These are phyloP conservation scores for Imleria badia DNA, from an alignment of 768 basidiomycete species.

Conservation along the genomic window DNA sequence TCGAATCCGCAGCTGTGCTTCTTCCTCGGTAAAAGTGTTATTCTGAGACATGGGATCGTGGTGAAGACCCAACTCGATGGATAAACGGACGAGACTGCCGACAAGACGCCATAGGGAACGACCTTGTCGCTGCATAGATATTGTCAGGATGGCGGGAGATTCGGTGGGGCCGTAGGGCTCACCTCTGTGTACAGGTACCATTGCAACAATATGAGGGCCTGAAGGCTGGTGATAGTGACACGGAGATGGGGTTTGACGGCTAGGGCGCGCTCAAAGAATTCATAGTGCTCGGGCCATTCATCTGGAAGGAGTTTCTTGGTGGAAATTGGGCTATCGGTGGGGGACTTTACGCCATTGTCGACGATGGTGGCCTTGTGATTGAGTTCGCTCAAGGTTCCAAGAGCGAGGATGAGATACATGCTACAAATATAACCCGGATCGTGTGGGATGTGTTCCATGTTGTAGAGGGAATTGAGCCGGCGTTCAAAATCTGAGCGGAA, in stretches of 20 bases:
- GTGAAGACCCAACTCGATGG: conserved; percentile 82
- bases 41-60: conserved; percentile 76
- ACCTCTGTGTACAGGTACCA: conserved; percentile 93
- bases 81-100: conserved; percentile 77
- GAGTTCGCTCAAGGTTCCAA: conserved; percentile 81
- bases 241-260: conserved; percentile 78
- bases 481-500: conserved; percentile 65
- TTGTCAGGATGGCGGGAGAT: conserved; percentile 3
- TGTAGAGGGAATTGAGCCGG: conserved; percentile 65
- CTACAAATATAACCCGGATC: conserved; percentile 82
- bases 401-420: conserved; percentile 72
- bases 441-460: conserved; percentile 47
- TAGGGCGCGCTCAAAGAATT: conserved; percentile 80
- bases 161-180: conserved; percentile 15
- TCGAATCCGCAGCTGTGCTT: conserved; percentile 75
- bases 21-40: conserved; percentile 65
- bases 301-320: conserved; percentile 57
- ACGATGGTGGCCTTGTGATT: conserved; percentile 64
- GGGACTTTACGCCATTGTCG: conserved; percentile 44
- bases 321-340: conserved; percentile 35
- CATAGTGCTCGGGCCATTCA: conserved; percentile 78
- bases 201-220: conserved; percentile 80
- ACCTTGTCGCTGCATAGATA: conserved; percentile 68
- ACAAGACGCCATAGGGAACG: conserved; percentile 86
- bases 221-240: conserved; percentile 79